A percentile compares a stretch with the other conserved stretches of the same genome.
These are phyloP conservation scores for Babesia ovis DNA, from an alignment of 169 alveolate genomes.

Conservation along the genomic window DNA sequence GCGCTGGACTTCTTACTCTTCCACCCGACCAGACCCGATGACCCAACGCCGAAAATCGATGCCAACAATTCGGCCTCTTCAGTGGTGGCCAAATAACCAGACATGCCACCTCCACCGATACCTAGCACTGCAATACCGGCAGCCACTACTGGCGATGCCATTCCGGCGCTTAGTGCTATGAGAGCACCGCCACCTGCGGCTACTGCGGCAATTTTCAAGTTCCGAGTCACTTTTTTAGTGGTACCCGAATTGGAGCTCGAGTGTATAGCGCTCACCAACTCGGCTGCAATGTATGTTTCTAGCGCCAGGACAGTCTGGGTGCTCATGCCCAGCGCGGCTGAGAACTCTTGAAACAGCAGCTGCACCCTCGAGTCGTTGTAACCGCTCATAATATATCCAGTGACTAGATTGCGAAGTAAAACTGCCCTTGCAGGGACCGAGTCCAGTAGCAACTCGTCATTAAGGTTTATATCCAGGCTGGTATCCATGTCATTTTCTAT, in stretches of 20 bases:
- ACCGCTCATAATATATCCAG: conserved; percentile 75
- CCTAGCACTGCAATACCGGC: conserved; percentile 82
- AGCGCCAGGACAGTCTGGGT: conserved; percentile 68
- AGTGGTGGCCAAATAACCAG: conserved; percentile 79
- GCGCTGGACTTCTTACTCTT: conserved; percentile 75
- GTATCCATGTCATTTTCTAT: conserved; percentile 5
- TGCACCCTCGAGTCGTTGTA: conserved; percentile 76
- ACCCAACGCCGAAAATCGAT: conserved; percentile 84
- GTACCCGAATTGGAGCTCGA: conserved; percentile 60
- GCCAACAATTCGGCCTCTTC: conserved; percentile 80
- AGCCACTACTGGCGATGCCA: conserved; percentile 86
- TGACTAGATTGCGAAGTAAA: conserved; percentile 66
- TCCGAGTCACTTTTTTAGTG: conserved; percentile 67
- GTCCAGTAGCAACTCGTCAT: conserved; percentile 31
- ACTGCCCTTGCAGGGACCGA: conserved; percentile 62
- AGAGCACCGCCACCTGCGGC: conserved; percentile 87
- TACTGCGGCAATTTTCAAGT: conserved; percentile 79
- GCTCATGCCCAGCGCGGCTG: conserved; percentile 70
- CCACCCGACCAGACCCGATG: conserved; percentile 83
- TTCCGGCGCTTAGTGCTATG: conserved; percentile 86
- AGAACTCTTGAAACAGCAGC: conserved; percentile 66
- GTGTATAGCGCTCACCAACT: conserved; percentile 70
- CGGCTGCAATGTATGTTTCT: conserved; percentile 76
- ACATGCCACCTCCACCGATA: conserved; percentile 76
- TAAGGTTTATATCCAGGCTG: conserved; percentile 9